Evolutionary conservation across 1,284 basidiomycete genomes (phyloP), one percentile per base, ranked within the genome.

Genomic region (Psilocybe mexicana): DNA sequence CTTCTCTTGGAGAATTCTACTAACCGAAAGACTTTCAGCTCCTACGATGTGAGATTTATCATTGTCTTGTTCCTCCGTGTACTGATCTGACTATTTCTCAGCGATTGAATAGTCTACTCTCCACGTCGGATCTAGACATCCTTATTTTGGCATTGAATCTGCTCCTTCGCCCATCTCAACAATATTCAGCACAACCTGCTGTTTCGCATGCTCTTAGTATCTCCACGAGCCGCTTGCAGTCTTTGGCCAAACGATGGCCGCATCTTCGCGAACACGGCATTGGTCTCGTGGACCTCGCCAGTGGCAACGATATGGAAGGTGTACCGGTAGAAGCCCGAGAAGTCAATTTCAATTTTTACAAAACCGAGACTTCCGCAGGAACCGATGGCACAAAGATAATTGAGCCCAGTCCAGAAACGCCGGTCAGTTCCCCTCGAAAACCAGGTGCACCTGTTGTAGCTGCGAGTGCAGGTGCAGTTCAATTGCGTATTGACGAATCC

Each of bases 1-100:
- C 77, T 99, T 46, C 78, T 99, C 52, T 79, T 99, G 68, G 97
- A 99, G 77, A 98, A 98, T 73, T 97, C 96, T 59, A 99, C 96
- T 48, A 99, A 97, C 71, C 83, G 97, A 69, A 99, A 98, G 80
- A 91, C 96, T 59, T 99, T 93, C 76, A 89, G 87, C 61, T 98
- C 95, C 2, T 99, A 98, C 73, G 97, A 99, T 73, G 96, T 97
- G 74, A 75, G 93, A 76, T 42, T 43, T 50, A 42, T 53, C 24
- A 51, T 62, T 56, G 49, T 49, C 48, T 40, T 42, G 18, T 55
- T 14, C 14, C 54, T 55, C 46, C 62, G 54, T 48, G 43, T 65
- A 43, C 43, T 65, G 59, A 25, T 42, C 18, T 36, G 11, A 35
- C 7, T 43, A 36, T 24, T 35, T 60, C 59, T 47, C 58, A 97